Evolutionary conservation across 257 asterid species (phyloP).

Genomic region (Salvia splendens): DNA sequence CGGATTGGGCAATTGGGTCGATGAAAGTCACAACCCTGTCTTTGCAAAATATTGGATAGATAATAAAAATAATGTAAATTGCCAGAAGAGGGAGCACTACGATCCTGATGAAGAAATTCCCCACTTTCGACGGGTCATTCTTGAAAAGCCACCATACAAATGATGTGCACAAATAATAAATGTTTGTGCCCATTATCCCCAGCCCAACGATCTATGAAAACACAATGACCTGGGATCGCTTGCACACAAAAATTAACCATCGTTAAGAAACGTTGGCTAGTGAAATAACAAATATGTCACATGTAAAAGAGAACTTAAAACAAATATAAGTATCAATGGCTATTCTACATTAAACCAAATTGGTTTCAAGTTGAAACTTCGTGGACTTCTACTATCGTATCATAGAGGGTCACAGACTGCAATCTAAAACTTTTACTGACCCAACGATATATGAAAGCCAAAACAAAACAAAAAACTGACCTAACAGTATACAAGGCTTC

Average conservation of each 20-base stretch:
- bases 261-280: too few species aligned
- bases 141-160: slow-evolving; percentile 69
- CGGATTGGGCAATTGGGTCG: slow-evolving; percentile 41
- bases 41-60: slow-evolving; percentile 79
- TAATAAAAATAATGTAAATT: slow-evolving; percentile 53
- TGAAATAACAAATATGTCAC: too few species aligned
- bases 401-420: too few species aligned
- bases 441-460: too few species aligned
- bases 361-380: too few species aligned
- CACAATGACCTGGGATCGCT: slow-evolving; percentile 44
- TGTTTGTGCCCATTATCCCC: slow-evolving; percentile 81
- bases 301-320: too few species aligned
- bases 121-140: slow-evolving; percentile 66
- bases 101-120: slow-evolving; percentile 66
- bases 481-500: too few species aligned
- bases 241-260: not conserved
- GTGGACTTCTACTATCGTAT: too few species aligned
- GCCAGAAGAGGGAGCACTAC: slow-evolving; percentile 76
- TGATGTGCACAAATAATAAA: slow-evolving; percentile 67
- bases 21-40: slow-evolving; percentile 62
- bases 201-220: slow-evolving; percentile 78
- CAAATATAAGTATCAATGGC: too few species aligned
- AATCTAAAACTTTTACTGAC: too few species aligned
- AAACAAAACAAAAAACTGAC: too few species aligned
- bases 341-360: too few species aligned